Conservation (phyloP, 2,329 filamentous ascomycete species). For the Truncatella angustata region DNA sequence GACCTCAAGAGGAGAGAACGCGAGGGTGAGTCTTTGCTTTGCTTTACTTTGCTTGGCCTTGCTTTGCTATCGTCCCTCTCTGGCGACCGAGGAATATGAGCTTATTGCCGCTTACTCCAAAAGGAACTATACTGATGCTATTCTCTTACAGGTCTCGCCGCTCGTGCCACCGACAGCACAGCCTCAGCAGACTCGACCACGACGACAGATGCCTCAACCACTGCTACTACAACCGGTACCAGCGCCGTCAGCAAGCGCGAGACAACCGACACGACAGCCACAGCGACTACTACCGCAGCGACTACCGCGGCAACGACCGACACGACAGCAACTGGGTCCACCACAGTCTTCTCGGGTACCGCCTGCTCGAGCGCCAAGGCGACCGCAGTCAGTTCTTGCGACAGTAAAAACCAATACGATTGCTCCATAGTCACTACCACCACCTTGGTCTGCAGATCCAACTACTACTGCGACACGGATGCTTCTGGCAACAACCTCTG, state of each 20-base stretch:
- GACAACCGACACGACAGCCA: conserved; percentile 7
- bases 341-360: conserved; percentile 5
- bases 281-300: conserved; percentile 12
- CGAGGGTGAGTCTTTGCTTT: not conserved
- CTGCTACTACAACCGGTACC: not conserved
- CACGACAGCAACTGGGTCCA: conserved; percentile 11
- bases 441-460: conserved; percentile 38
- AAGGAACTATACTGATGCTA: not conserved
- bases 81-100: not conserved
- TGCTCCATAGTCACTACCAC: conserved; percentile 38
- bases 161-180: not conserved
- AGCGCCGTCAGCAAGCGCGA: conserved; percentile 8
- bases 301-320: conserved; percentile 11
- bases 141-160: not conserved
- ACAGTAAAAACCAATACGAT: conserved; percentile 34
- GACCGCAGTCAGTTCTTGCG: conserved; percentile 37
- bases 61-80: not conserved
- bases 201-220: not conserved
- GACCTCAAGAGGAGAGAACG: conserved; percentile 4
- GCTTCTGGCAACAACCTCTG: conserved; percentile 38
- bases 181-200: not conserved
- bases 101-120: not conserved
- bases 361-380: conserved; percentile 30
- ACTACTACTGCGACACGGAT: conserved; percentile 45
- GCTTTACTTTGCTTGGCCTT: not conserved